phyloP scores from a whole-genome alignment of 306 rosid species.

The Crataegus laevigata region DNA sequence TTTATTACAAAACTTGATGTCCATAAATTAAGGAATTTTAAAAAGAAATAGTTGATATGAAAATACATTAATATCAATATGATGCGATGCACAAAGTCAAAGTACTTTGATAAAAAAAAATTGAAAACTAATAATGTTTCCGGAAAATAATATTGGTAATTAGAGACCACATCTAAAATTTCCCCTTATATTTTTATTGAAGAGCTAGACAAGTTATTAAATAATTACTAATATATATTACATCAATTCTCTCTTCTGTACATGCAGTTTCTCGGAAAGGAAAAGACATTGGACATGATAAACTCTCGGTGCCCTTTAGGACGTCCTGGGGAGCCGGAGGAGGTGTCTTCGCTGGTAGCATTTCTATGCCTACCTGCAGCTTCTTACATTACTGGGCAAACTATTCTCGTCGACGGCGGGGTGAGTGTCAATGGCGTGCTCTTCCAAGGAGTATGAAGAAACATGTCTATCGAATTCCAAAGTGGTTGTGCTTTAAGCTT shows the following conservation, averaged over 20 bases:
- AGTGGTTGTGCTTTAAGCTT: background rate
- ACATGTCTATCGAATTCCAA: background rate
- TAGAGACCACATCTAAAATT: too few species aligned
- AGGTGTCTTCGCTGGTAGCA: slow-evolving; percentile 18
- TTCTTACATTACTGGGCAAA: slow-evolving; percentile 31
- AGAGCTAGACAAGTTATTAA: background rate
- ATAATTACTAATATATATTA: too few species aligned
- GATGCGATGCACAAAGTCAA: too few species aligned
- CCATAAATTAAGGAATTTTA: too few species aligned
- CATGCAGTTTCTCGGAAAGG: slow-evolving; percentile 17
- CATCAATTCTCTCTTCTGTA: too few species aligned
- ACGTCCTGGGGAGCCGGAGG: slow-evolving; percentile 16
- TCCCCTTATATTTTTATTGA: background rate
- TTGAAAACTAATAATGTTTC: too few species aligned
- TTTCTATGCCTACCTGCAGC: slow-evolving; percentile 31
- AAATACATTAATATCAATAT: too few species aligned
- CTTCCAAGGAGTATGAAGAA: background rate
- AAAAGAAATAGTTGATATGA: too few species aligned
- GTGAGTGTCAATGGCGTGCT: background rate
- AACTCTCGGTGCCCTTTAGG: slow-evolving; percentile 15
- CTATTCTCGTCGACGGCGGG: slow-evolving; percentile 23
- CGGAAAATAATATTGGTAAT: too few species aligned
- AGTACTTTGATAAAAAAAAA: too few species aligned
- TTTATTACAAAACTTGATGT: too few species aligned
- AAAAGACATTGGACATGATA: background rate